Evolutionary conservation across 352 stramenopile genomes (phyloP), one percentile per base, ranked within the genome.

Genomic region (Pythium coloratum): DNA sequence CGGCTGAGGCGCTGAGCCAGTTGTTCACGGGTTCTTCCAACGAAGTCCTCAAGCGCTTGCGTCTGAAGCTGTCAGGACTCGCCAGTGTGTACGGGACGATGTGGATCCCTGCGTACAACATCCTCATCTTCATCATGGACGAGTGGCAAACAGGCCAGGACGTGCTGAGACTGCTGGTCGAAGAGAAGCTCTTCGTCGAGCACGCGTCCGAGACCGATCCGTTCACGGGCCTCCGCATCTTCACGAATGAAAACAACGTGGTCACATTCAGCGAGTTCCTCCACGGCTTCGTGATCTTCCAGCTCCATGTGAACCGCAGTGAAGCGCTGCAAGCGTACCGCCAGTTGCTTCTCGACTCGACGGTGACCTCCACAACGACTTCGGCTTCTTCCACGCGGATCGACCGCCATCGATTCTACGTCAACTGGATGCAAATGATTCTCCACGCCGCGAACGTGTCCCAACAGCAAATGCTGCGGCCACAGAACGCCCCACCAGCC

Each of bases 51-150:
- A 80, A 83, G 65, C 77, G 80, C 1, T 46, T 83, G 16, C 71
- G 75, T 2, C 64, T 81, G 26, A 76, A 78, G 14, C 63, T 88
- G 14, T 65, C 68, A 0, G 76, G 77, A 0, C 74, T 88, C 36
- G 70, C 76, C 7, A 83, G 76, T 28, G 76, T 88, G 33, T 88
- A 83, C 38, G 80, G 80, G 1, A 59, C 80, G 2, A 75, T 86
- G 20, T 86, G 80, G 77, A 82, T 88, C 33, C 80, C 80, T 9
- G 73, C 70, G 10, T 81, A 84, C 63, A 77, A 64, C 46, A 56
- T 88, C 24, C 63, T 88, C 10, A 72, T 71, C n/a, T 68, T 84
- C 20, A 64, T 80, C 16, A 64, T 84, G 44, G 80, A 88, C 38
- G 80, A 88, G 61, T 88, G 80, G 73, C 76, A 71, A 32, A 44